Base-by-base conservation (phyloP, 2,329 filamentous ascomycete species). In the Verticillium longisporum region DNA sequence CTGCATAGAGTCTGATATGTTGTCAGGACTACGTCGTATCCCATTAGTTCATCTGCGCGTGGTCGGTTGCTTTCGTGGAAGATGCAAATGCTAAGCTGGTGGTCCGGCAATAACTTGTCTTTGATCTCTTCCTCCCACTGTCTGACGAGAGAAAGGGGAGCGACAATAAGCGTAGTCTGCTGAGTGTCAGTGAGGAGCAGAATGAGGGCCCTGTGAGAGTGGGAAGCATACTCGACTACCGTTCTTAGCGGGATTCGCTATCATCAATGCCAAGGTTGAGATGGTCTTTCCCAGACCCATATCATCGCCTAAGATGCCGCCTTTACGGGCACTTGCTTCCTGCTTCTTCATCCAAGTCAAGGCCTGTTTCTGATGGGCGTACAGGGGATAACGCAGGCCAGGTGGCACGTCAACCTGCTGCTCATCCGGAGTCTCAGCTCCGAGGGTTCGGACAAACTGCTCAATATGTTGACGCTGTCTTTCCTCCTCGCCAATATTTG, bases 241-340 rank as follows among this genome's bases (percentile, higher is more conserved):
- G 63, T 88, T 80, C 0, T 77, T 73, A 0, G 89, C 85, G n/a
- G 82, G 87, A 6, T 87, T 82, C 6, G 84, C 83, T 13, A 91
- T 79, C 66, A 96, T 89, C 54, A 97, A 80, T 4, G 92, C 85
- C 26, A 97, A 79, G 5, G 90, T 88, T 63, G 94, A 91, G 31
- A 97, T 88, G 0, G 91, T 94, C 74, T 95, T 94, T 7, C 91
- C 91, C 11, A 94, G 77, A 7, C 91, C 91, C 91, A 94, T 95
- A 64, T 92, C 89, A 68, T 92, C 89, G 1, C 88, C 89, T 31
- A 93, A 78, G 60, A 94, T 91, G 26, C 90, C 88, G 18, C 90
- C 90, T 68, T 89, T 91, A 68, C 89, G 92, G 59, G 87, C 80
- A 9, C 90, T 86, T 61, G 84, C 80, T 72, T 94, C 91, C 79